Evolutionary conservation across 805 yeast species (phyloP), one percentile per base, ranked within the genome.

Genomic region (Teunomyces atbi): DNA sequence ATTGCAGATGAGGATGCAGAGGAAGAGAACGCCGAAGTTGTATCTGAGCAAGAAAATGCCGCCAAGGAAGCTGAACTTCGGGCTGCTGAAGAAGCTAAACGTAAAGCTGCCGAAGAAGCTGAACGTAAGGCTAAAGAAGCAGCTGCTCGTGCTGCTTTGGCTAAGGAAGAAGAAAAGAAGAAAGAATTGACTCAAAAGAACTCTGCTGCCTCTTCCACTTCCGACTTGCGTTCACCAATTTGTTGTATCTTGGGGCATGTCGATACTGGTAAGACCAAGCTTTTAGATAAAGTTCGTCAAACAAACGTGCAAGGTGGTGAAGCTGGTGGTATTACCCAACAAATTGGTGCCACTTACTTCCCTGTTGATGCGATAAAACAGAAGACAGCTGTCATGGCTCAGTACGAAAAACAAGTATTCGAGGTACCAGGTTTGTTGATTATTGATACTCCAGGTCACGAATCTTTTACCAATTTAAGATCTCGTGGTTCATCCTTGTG

Each of bases 251-350:
- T 94, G 69, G 99, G 99, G 66, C 99, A 94, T 77, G 99, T 94
- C 71, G 99, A 94, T 79, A 94, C 99, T 48, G 99, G 99, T 84
- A 94, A 94, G 73, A 94, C 99, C 56, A 94, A 94, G 68, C 80
- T 94, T 55, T 78, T 94, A 66, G 99, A 94, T 66, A 94, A 94
- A 71, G 84, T 94, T 58, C 92, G 99, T 76, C 97, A 92, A 76
- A 94, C 98, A 35, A 94, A 94, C 64, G 99, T 94, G 51, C 99
- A 94, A 76, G 99, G 97, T 68, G 99, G 99, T 64, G 99, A 94
- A 76, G 99, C 99, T 46, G 99, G 99, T 77, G 99, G 99, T 77
- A 94, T 94, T 68, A 94, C 99, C 54, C 99, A 94, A 79, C 99
- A 94, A 74, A 94, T 94, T 65, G 99, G 99, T 82, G 99, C 99